Conservation (phyloP, 805 yeast species). For the Ogataea pignaliae region DNA sequence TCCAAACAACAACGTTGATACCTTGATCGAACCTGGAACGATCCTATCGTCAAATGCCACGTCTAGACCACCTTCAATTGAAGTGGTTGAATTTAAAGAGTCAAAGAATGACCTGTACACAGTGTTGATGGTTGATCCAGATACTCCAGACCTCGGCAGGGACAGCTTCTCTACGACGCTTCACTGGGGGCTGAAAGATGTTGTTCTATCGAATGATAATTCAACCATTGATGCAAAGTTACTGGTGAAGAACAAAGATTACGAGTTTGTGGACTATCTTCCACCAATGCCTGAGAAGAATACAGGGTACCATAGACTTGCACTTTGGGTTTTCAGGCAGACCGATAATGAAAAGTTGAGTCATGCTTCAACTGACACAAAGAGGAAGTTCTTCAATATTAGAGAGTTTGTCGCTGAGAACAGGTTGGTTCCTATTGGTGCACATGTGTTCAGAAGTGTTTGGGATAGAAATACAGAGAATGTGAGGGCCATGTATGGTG, state of each 20-base stretch:
- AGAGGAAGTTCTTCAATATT: constrained; percentile 60
- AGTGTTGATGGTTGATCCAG: constrained; percentile 83
- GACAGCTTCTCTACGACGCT: constrained; percentile 70
- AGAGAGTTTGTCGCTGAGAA: constrained; percentile 57
- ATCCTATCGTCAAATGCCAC: constrained; percentile 71
- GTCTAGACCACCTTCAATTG: constrained; percentile 68
- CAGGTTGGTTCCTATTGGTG: constrained; percentile 75
- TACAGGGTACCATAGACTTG: constrained; percentile 73
- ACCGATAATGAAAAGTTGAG: constrained; percentile 20
- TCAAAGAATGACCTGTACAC: constrained; percentile 59
- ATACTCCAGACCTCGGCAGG: constrained; percentile 68
- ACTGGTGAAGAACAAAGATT: constrained; percentile 32
- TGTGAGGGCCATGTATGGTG: constrained; percentile 69
- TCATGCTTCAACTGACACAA: constrained; percentile 16
- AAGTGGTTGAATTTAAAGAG: constrained; percentile 66
- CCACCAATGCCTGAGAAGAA: constrained; percentile 93
- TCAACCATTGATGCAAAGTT: constrained; percentile 48
- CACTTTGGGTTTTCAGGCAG: constrained; percentile 90
- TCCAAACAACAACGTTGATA: constrained; percentile 60
- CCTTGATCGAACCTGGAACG: constrained; percentile 77
- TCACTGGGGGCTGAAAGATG: constrained; percentile 72
- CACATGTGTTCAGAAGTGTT: constrained; percentile 82
- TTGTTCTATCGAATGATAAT: constrained; percentile 54
- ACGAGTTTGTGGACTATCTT: constrained; percentile 52
- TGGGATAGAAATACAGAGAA: constrained; percentile 72